phyloP scores from a whole-genome alignment of 176 grass and related monocot species.

The Musa troglodytarum region DNA sequence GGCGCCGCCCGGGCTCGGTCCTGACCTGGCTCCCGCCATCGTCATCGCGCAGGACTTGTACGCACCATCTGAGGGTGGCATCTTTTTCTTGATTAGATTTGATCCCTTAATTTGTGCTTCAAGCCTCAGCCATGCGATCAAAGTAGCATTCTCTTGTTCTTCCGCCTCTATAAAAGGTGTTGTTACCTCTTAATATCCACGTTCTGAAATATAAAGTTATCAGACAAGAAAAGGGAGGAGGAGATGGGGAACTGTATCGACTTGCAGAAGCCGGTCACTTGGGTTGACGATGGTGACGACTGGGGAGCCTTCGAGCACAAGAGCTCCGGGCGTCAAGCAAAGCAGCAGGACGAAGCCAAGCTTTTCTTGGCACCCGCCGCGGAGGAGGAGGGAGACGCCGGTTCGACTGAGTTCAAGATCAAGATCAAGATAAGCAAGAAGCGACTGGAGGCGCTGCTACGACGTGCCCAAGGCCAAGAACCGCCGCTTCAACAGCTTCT shows the following conservation, averaged over 20 bases:
- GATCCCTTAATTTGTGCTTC: too few species aligned
- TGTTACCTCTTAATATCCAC: too few species aligned
- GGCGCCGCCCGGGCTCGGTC: too few species aligned
- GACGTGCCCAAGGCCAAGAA: constrained; percentile 21
- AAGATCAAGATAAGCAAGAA: constrained; percentile 46
- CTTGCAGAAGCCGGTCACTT: background rate
- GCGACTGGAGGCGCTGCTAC: constrained; percentile 51
- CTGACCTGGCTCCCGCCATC: too few species aligned
- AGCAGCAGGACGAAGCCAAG: constrained; percentile 21
- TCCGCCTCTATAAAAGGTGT: too few species aligned
- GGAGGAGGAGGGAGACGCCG: background rate
- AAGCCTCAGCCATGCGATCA: too few species aligned
- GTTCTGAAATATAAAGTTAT: too few species aligned
- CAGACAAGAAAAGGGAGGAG: background rate
- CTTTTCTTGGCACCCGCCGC: background rate
- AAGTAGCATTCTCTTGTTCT: too few species aligned
- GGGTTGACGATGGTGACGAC: background rate
- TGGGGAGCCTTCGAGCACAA: background rate
- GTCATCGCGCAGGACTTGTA: too few species aligned
- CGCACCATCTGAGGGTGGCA: too few species aligned
- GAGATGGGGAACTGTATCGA: background rate
- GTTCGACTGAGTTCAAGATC: constrained; percentile 32
- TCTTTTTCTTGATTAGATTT: too few species aligned
- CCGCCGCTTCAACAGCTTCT: constrained; percentile 27
- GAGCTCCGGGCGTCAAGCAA: constrained; percentile 22